Base-by-base conservation (phyloP, 805 yeast genomes). In the Pichia ethanolica region DNA sequence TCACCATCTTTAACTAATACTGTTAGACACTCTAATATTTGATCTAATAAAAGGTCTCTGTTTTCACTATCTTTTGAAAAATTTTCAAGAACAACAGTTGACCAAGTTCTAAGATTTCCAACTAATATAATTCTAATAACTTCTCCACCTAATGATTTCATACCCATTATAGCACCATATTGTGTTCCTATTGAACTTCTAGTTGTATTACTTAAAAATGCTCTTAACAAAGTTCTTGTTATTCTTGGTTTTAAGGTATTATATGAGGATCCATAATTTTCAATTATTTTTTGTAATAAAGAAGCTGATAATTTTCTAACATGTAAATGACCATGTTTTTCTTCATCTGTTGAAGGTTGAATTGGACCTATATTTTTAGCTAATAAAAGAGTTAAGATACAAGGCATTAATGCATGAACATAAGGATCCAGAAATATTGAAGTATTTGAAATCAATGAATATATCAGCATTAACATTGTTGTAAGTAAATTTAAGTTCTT, bases 401-500 rank as follows among this genome's bases (percentile, higher is more conserved):
- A 88, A n/a, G 99, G 99, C 87, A 93, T 89, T 57, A 93, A 71
- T 0, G 96, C 91, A 69, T 95, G 99, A 42, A 93, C 89, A 61
- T 91, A 91, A 10, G 98, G 99, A 57, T 91, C 97, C 52, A 91
- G 74, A 59, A 89, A 91, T 38, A 93, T 81, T 25, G 95, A 83
- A 48, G 81, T 81, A 67, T 93, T 93, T 40, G 84, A 81, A 45
- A 89, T 73, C 33, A 93, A 72, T 0, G 98, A 89, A 52, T 88
- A 86, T 11, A 91, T 80, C 54, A 89, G 89, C 64, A 89, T 95
- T 52, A 93, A 71, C 88, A 91, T 89, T 6, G 96, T 86, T 5
- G 86, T 75, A 47, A 93, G 70, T 20, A 87, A 66, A 5, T 77
- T 78, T 42, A 86, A 71, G 60, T 85, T 83, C 58, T 86, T 79